Evolutionary conservation across 176 grass and related monocot species (phyloP), one percentile per base, ranked within the genome.

Genomic region (Miscanthus lutarioriparius): DNA sequence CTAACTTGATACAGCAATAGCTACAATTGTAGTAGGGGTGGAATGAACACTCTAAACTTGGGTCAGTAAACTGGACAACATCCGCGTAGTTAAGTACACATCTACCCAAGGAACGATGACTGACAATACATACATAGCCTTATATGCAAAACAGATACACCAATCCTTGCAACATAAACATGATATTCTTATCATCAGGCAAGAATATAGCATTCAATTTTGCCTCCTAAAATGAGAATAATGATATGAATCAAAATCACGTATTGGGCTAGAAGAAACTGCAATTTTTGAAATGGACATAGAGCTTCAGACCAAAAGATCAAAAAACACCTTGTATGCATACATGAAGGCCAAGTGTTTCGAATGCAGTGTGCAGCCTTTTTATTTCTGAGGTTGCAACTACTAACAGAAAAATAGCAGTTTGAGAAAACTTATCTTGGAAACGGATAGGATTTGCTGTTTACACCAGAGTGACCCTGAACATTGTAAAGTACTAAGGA

Each of bases 401-500:
- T 70, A 76, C 39, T 43, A 53, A 37, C 17, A 40, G 80, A 14
- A 67, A 68, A 90, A 28, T 58, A 74, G 22, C 12, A 23, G 6
- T 80, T 27, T 47, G 26, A 35, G 62, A 63, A 87, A 72, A 67
- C 27, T 80, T 53, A 39, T 40, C 67, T 48, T 80, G 69, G 10
- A 62, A 26, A 44, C 27, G 38, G 26, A 80, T 62, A 20, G 10
- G 30, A 49, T 78, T 86, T 80, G 53, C 49, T 76, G 73, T 44
- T 39, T 70, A 54, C 85, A 70, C 40, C 41, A 79, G 70, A 15
- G 6, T 10, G 4, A 80, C 25, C 27, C 75, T 67, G 32, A 83
- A 75, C n/a, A 84, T 62, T 28, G 10, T 51, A 39, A n/a, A 61
- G 32, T 67, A 74, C 62, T 80, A 64, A 54, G 80, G 67, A 74